phyloP scores from a whole-genome alignment of 257 asterid genomes.

The Solanum pinnatisectum region DNA sequence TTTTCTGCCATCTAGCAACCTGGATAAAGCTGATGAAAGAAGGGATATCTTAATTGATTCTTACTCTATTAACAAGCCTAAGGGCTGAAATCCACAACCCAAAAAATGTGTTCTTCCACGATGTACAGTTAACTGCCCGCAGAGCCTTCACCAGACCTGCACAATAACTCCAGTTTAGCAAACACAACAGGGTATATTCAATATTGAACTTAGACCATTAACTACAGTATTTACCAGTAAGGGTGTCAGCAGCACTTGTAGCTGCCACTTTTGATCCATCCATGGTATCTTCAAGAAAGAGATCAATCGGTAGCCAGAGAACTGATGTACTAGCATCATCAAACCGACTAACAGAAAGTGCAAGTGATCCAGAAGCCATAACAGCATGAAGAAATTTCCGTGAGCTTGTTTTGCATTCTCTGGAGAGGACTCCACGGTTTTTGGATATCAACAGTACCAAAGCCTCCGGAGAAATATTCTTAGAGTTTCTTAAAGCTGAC shows the following conservation, averaged over 20 bases:
- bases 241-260: slow-evolving; percentile 78
- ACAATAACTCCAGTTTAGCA: slow-evolving; percentile 10
- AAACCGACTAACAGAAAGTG: slow-evolving; percentile 45
- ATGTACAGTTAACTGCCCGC: slow-evolving; percentile 65
- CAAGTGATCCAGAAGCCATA: slow-evolving; percentile 40
- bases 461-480: slow-evolving; percentile 59
- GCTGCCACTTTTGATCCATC: slow-evolving; percentile 74
- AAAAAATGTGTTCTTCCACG: slow-evolving; percentile 95
- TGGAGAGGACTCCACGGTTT: slow-evolving; percentile 43
- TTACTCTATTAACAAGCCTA: slow-evolving; percentile 94
- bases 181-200: not conserved
- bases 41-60: not conserved
- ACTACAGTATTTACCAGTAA: slow-evolving; percentile 34
- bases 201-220: not conserved
- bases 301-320: slow-evolving; percentile 94
- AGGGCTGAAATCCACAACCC: slow-evolving; percentile 90
- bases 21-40: not conserved
- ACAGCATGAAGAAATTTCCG: slow-evolving; percentile 57
- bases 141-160: slow-evolving; percentile 89
- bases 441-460: slow-evolving; percentile 68
- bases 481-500: slow-evolving; percentile 67
- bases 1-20: not conserved
- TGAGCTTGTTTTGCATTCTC: slow-evolving; percentile 66
- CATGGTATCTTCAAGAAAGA: slow-evolving; percentile 83
- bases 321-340: slow-evolving; percentile 53